Conservation (phyloP, 192 early-diverging fungal genomes). For the Backusella parvicylindrica region DNA sequence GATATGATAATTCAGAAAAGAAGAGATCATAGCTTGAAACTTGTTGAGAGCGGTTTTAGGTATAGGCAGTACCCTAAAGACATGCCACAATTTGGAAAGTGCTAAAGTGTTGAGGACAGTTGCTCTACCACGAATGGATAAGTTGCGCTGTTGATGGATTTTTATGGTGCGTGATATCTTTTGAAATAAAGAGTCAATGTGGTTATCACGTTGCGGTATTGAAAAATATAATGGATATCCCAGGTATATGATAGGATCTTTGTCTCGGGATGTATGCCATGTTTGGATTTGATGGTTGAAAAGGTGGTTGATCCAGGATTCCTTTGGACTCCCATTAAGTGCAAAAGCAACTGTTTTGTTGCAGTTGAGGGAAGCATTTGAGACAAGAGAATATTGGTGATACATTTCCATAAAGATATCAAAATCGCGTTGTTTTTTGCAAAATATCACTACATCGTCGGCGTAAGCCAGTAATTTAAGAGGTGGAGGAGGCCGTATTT, state of each 20-base stretch:
- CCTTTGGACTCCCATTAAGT: background rate
- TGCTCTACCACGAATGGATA: slow-evolving; percentile 9
- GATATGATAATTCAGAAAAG: background rate
- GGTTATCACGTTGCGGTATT: background rate
- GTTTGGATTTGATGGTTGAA: background rate
- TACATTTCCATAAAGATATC: background rate
- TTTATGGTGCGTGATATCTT: background rate
- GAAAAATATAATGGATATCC: slow-evolving; percentile 17
- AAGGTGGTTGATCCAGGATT: background rate
- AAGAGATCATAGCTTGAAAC: background rate
- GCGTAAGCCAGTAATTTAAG: slow-evolving; percentile 16
- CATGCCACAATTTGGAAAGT: slow-evolving; percentile 19
- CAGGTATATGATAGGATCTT: background rate
- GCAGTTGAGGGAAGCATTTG: slow-evolving; percentile 23
- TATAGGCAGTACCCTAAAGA: background rate
- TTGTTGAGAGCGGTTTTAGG: background rate
- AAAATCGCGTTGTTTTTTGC: slow-evolving; percentile 7
- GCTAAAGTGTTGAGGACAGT: slow-evolving; percentile 5
- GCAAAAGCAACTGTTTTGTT: slow-evolving; percentile 26
- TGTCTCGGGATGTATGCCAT: slow-evolving; percentile 1
- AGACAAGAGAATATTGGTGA: background rate
- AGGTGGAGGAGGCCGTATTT: background rate
- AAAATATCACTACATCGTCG: slow-evolving; percentile 21
- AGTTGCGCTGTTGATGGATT: background rate
- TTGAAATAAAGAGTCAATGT: background rate